Conservation (phyloP, 2,329 filamentous ascomycete genomes). For the Neoascochyta sp. region DNA sequence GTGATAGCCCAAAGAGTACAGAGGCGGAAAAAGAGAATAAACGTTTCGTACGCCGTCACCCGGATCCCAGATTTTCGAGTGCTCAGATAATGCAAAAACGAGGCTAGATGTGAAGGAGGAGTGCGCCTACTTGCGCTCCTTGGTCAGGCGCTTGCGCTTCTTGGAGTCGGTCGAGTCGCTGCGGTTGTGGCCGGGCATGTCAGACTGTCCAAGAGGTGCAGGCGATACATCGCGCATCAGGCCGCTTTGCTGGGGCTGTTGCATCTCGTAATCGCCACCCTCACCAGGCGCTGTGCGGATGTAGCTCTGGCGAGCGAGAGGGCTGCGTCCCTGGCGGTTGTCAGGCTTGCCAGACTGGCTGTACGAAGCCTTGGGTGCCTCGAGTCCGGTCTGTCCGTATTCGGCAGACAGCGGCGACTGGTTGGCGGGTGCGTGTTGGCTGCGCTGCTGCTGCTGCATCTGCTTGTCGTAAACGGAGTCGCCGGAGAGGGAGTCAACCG, state of each 20-base stretch:
- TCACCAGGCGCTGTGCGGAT: slow-evolving; percentile 33
- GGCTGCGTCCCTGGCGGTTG: slow-evolving; percentile 41
- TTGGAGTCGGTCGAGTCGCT: slow-evolving; percentile 35
- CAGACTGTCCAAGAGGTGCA: slow-evolving; percentile 23
- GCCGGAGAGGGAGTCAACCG: slow-evolving; percentile 35
- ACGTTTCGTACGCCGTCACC: slow-evolving; percentile 9
- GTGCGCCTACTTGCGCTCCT: slow-evolving; percentile 25
- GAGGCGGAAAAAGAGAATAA: slow-evolving; percentile 4
- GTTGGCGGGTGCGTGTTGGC: slow-evolving; percentile 13
- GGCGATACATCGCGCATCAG: slow-evolving; percentile 36
- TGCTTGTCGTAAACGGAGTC: slow-evolving; percentile 34
- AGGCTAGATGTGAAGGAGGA: slow-evolving; percentile 3
- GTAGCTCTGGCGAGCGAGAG: slow-evolving; percentile 46
- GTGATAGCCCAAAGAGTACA: too few relatives aligned
- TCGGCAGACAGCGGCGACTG: slow-evolving; percentile 34
- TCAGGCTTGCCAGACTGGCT: slow-evolving; percentile 16
- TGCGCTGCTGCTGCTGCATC: slow-evolving; percentile 24
- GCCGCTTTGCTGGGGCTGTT: slow-evolving; percentile 32
- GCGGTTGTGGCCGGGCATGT: slow-evolving; percentile 21
- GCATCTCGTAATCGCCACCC: slow-evolving; percentile 34
- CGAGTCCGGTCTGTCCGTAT: slow-evolving; percentile 20
- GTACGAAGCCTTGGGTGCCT: slow-evolving; percentile 32
- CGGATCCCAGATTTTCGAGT: slow-evolving; percentile 8
- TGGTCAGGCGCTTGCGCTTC: slow-evolving; percentile 36
- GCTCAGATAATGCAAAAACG: slow-evolving; percentile 5